Evolutionary conservation across 2,329 filamentous ascomycete species (phyloP).

Genomic region (Ophiostoma ulmi): DNA sequence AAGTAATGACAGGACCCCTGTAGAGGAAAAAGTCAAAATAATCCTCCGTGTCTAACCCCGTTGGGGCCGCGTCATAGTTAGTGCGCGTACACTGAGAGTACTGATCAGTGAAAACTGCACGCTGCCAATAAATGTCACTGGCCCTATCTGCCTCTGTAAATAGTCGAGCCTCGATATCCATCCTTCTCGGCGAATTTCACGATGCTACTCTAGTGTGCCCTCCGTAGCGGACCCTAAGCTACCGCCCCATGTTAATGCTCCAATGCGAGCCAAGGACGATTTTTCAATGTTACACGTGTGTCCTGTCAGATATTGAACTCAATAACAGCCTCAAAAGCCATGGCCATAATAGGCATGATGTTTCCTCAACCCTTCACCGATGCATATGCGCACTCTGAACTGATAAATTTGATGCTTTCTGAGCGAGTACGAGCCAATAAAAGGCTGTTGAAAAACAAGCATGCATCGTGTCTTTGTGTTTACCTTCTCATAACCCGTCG

Average conservation of each 20-base stretch:
- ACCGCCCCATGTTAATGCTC: background rate
- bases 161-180: background rate
- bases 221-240: background rate
- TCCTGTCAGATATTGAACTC: background rate
- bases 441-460: background rate
- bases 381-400: background rate
- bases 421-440: background rate
- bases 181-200: background rate
- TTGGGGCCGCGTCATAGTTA: background rate
- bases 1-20: background rate
- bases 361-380: background rate
- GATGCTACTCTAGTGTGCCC: background rate
- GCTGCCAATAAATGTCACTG: background rate
- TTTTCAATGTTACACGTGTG: background rate
- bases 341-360: background rate
- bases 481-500: background rate
- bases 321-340: background rate
- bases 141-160: background rate
- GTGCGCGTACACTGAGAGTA: background rate
- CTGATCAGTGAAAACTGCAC: background rate
- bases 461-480: background rate
- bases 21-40: conserved; percentile 1
- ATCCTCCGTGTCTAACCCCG: background rate
- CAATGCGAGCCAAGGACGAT: background rate
- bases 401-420: background rate